A percentile compares a stretch with the other conserved stretches of the same genome.
Conservation (phyloP, 139 green algal genomes). For the Nannochloris sp. region DNA sequence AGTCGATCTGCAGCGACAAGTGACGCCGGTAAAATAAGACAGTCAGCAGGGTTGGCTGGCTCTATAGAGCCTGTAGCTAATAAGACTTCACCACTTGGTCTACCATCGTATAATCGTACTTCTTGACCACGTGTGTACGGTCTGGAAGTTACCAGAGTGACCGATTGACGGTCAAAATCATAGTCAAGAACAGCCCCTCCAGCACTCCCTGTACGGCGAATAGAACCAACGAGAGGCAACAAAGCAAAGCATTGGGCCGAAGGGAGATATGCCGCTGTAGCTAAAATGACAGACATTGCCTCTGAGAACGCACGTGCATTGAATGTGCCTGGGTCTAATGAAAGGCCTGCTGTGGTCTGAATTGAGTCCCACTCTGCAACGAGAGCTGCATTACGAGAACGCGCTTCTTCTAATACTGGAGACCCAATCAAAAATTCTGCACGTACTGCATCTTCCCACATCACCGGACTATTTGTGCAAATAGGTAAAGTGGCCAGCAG, state of each 20-base stretch:
- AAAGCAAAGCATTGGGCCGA: slow-evolving; percentile 84
- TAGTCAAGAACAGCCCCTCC: slow-evolving; percentile 68
- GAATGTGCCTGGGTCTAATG: slow-evolving; percentile 29
- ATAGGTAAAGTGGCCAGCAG: slow-evolving; percentile 31
- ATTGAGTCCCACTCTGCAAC: slow-evolving; percentile 48
- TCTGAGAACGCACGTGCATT: slow-evolving; percentile 52
- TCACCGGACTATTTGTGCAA: slow-evolving; percentile 35
- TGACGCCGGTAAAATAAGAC: slow-evolving; percentile 35
- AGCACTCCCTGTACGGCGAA: slow-evolving; percentile 52
- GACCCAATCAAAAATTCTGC: slow-evolving; percentile 47
- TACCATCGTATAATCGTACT: slow-evolving; percentile 62
- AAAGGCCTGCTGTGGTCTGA: neutral
- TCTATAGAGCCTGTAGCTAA: slow-evolving; percentile 68
- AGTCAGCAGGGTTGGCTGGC: slow-evolving; percentile 54
- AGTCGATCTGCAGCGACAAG: slow-evolving; percentile 35
- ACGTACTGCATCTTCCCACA: slow-evolving; percentile 48
- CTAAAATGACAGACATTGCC: slow-evolving; percentile 78
- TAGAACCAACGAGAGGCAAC: slow-evolving; percentile 52
- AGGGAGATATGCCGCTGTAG: slow-evolving; percentile 69
- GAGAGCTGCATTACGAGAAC: slow-evolving; percentile 31
- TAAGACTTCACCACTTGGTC: slow-evolving; percentile 77
- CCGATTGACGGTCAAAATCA: slow-evolving; percentile 39
- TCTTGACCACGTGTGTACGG: slow-evolving; percentile 52
- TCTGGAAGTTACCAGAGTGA: slow-evolving; percentile 46
- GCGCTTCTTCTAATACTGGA: slow-evolving; percentile 39